These are phyloP conservation scores for Vicia sativa DNA, from an alignment of 306 rosid genomes.

Conservation along the genomic window DNA sequence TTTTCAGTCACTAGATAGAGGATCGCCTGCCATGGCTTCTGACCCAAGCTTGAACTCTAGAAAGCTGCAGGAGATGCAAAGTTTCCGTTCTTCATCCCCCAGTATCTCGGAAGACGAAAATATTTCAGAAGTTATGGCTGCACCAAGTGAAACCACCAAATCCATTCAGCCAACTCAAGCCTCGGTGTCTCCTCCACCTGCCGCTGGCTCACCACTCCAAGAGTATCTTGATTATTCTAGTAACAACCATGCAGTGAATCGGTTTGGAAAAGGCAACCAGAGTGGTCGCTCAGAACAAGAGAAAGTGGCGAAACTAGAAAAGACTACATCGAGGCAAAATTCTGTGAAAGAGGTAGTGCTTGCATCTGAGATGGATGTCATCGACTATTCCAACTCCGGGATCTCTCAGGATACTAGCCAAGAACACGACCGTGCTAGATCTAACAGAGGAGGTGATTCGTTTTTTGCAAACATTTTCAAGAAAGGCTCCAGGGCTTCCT, in stretches of 20 bases:
- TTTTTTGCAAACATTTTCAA: constrained; percentile 75
- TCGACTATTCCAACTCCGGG: constrained; percentile 71
- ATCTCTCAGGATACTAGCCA: constrained; percentile 69
- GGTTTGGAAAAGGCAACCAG: constrained; percentile 70
- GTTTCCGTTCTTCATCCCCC: constrained; percentile 72
- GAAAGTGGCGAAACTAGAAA: constrained; percentile 61
- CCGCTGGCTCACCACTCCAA: constrained; percentile 78
- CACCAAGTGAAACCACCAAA: constrained; percentile 48
- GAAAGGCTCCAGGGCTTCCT: constrained; percentile 73
- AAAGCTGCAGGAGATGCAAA: constrained; percentile 73
- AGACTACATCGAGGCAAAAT: constrained; percentile 66
- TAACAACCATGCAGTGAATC: constrained; percentile 55
- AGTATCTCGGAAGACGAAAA: constrained; percentile 78
- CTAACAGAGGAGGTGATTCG: constrained; percentile 73
- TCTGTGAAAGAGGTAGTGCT: constrained; percentile 78
- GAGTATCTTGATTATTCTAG: constrained; percentile 68
- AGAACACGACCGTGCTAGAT: constrained; percentile 66
- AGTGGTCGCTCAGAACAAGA: constrained; percentile 83
- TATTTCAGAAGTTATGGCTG: constrained; percentile 55
- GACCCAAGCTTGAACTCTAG: constrained; percentile 51
- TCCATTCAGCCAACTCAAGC: constrained; percentile 50
- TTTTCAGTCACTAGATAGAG: constrained; percentile 83
- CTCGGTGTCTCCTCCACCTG: constrained; percentile 59
- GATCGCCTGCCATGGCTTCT: constrained; percentile 48
- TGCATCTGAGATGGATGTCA: constrained; percentile 91